These are phyloP conservation scores for Mucor racemosus DNA, from an alignment of 371 early-diverging fungal species.

Conservation along the genomic window DNA sequence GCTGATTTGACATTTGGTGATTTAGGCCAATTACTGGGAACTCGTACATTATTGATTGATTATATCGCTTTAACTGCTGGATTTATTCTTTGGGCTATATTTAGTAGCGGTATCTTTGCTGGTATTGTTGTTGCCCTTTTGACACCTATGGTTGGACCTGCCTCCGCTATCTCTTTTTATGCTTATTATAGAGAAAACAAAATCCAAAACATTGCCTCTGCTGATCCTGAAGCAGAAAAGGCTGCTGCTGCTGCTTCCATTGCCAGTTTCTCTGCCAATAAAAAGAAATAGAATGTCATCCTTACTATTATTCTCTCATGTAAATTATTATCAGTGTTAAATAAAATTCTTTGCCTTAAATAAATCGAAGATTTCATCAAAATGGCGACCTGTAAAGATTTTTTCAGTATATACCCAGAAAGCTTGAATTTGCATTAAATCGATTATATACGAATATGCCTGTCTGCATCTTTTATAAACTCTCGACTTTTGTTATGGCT, in stretches of 20 bases:
- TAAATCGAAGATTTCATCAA: too few relatives aligned
- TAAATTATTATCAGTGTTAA: neutral
- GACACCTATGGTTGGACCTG: conserved; percentile 26
- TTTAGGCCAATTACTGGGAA: conserved; percentile 15
- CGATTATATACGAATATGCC: too few relatives aligned
- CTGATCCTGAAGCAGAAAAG: neutral
- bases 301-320: neutral
- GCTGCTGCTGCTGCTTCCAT: neutral
- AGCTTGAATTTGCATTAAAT: too few relatives aligned
- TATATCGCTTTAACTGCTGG: conserved; percentile 5
- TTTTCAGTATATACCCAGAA: too few relatives aligned
- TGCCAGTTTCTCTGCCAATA: neutral
- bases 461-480: too few relatives aligned
- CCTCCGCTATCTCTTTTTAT: conserved; percentile 26
- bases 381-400: too few relatives aligned
- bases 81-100: conserved; percentile 25
- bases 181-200: conserved; percentile 29
- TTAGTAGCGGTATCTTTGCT: conserved; percentile 15
- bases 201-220: conserved; percentile 2
- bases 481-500: too few relatives aligned
- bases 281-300: neutral
- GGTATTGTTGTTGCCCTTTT: neutral
- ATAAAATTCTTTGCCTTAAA: neutral
- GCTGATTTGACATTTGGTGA: conserved; percentile 19
- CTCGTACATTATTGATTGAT: conserved; percentile 23